Evolutionary conservation across 345 rosid species (phyloP), one percentile per base, ranked within the genome.

Genomic region (Raphanus sativus): DNA sequence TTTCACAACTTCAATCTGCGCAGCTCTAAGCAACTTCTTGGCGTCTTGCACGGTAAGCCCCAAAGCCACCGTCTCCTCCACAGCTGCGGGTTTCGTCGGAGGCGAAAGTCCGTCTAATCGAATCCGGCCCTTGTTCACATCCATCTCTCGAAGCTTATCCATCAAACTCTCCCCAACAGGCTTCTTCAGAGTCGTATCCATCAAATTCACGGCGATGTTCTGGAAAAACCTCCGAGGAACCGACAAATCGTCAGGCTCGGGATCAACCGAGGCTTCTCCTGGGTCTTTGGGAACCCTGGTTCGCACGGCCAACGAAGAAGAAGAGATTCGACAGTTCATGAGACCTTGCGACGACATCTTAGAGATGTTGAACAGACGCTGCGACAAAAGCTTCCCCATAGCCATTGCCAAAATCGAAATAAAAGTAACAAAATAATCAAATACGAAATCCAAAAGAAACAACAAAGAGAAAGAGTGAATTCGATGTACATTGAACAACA

Each of bases 21-120:
- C 90, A 70, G 81, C 93, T 82, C 73, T 85, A 42, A 96, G 45
- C 75, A 96, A 40, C 87, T 93, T 96, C 90, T 84, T 90, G 76
- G 85, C 90, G 17, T 87, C 96, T 76, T 75, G 80, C 73, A 78
- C 86, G 45, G 86, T 85, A 71, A 92, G 45, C 32, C 74, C 82
- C 11, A 50, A 25, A 6, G 42, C 32, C 78, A 54, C 84, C 54
- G 9, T 33, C 71, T 33, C 2, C 17, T 36, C 71, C 48, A 0
- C n/a, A n/a, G n/a, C 12, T 68, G 29, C 50, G 11, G 48, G 8
- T 36, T 42, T 68, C 62, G 11, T 11, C 54, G 69, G 91, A 30
- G 86, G 88, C 10, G 69, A 56, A 77, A 89, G 58, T 1, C 85
- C 90, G 4, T 90, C 89, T 58, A 91, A 75, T 28, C 88, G 83